A percentile compares a stretch with the other conserved stretches of the same genome.
Evolutionary conservation across 345 rosid species (phyloP).

Genomic region (Syzygium grande): DNA sequence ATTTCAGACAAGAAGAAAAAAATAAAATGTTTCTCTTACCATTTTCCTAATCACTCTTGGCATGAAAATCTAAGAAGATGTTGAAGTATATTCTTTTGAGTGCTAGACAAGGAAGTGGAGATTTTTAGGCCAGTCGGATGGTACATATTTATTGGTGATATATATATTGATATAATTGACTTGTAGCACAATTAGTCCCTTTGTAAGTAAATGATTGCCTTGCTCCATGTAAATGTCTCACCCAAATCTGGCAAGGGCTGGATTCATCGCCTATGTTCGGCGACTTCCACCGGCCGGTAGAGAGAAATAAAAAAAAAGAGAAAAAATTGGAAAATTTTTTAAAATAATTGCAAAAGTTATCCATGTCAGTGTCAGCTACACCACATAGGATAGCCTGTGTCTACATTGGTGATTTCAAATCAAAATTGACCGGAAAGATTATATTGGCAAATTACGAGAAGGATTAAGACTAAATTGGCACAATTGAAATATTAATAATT

Average conservation of each 20-base stretch:
- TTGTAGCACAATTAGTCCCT: no score
- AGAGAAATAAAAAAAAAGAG: neutral
- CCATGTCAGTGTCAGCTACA: fast-evolving
- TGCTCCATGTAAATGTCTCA: neutral
- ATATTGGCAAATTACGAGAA: neutral
- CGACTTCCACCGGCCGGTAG: fast-evolving
- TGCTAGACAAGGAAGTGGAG: neutral
- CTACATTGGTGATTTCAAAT: fast-evolving
- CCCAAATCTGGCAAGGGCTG: neutral
- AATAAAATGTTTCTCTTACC: neutral
- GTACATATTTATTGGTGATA: neutral
- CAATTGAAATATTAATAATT: neutral
- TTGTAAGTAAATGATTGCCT: neutral
- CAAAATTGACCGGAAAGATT: neutral
- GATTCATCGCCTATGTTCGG: no score
- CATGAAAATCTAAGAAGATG: neutral
- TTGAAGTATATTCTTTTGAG: neutral
- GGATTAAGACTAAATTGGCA: neutral
- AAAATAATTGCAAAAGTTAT: fast-evolving
- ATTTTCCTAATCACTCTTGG: neutral
- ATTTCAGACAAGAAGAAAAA: neutral
- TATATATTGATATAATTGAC: no score
- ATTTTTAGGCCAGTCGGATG: fast-evolving
- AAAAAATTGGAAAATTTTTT: no score
- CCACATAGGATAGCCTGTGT: fast-evolving